These are phyloP conservation scores for Isatis tinctoria DNA, from an alignment of 345 rosid genomes.

Conservation along the genomic window DNA sequence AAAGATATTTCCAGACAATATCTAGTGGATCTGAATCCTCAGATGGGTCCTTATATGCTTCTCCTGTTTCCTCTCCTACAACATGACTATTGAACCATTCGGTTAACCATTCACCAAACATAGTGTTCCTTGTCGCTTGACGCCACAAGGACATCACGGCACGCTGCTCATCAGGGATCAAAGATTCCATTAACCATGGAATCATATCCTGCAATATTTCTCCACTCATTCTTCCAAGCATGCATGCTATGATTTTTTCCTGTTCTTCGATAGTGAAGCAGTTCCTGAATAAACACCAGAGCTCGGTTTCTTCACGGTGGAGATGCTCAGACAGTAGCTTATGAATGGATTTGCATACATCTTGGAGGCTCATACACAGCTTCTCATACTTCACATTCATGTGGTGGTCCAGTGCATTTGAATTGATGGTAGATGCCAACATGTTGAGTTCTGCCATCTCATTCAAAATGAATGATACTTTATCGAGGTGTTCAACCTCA, in stretches of 20 bases:
- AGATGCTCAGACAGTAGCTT: constrained; percentile 63
- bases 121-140: constrained; percentile 64
- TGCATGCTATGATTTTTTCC: constrained; percentile 59
- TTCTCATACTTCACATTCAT: constrained; percentile 28
- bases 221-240: constrained; percentile 69
- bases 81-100: constrained; percentile 68
- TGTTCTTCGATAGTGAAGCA: constrained; percentile 66
- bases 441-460: constrained; percentile 40
- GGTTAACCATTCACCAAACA: constrained; percentile 72
- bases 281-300: constrained; percentile 63
- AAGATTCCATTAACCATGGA: constrained; percentile 65
- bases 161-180: constrained; percentile 54
- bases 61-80: constrained; percentile 18
- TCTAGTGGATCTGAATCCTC: constrained; percentile 48
- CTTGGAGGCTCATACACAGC: constrained; percentile 56
- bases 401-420: constrained; percentile 18
- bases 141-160: constrained; percentile 56
- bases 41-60: constrained; percentile 25
- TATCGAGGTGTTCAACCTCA: constrained; percentile 42
- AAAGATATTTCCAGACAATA: constrained; percentile 51
- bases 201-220: constrained; percentile 64
- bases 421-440: not conserved
- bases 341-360: constrained; percentile 55
- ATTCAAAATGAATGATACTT: constrained; percentile 49
- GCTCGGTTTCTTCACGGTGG: constrained; percentile 64